Evolutionary conservation across 306 rosid species (phyloP).

Genomic region (Prunus mira): DNA sequence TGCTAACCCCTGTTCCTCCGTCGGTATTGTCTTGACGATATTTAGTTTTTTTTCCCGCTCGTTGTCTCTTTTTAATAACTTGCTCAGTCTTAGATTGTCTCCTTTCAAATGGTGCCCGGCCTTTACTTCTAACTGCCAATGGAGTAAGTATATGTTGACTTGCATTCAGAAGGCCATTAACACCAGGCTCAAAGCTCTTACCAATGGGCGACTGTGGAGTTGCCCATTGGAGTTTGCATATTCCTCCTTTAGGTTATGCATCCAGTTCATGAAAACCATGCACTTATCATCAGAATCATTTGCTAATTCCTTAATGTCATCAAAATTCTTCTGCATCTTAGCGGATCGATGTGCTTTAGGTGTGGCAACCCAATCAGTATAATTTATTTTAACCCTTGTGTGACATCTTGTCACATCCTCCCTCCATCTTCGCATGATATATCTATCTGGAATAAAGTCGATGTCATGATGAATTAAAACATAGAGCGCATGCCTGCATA

Average conservation of each 20-base stretch:
- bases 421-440: not conserved
- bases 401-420: not conserved
- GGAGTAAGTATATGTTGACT: not conserved
- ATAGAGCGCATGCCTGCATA: not conserved
- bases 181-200: not conserved
- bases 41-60: no score
- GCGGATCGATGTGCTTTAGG: not conserved
- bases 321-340: not conserved
- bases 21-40: not conserved
- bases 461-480: not conserved
- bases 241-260: not conserved
- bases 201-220: not conserved
- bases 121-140: not conserved
- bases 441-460: not conserved
- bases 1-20: not conserved
- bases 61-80: not conserved
- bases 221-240: not conserved
- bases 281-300: not conserved
- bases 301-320: not conserved
- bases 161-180: not conserved
- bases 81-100: not conserved
- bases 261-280: not conserved
- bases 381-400: not conserved
- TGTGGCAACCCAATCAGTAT: not conserved
- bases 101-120: not conserved